Percentiles rank a stretch among this genome's conserved stretches.
These are phyloP conservation scores for Globomyces pollinis-pini DNA, from an alignment of 192 early-diverging fungal species.

Conservation along the genomic window DNA sequence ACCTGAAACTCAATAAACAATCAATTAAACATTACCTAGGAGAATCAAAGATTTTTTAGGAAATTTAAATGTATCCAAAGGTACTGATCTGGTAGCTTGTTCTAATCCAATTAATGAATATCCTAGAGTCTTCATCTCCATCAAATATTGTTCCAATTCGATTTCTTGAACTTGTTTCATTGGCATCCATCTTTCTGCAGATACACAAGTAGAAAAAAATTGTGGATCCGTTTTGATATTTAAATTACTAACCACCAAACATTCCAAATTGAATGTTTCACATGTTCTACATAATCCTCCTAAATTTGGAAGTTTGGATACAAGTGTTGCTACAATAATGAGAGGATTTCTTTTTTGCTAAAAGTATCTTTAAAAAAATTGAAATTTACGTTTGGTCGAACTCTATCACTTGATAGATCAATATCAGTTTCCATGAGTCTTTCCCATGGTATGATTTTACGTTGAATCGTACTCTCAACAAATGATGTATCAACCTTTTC, in stretches of 20 bases:
- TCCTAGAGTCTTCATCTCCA: slow-evolving; percentile 39
- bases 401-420: slow-evolving; percentile 29
- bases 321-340: slow-evolving; percentile 50
- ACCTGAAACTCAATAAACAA: slow-evolving; percentile 20
- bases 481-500: background rate
- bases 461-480: slow-evolving; percentile 33
- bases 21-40: slow-evolving; percentile 35
- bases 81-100: slow-evolving; percentile 49
- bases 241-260: slow-evolving; percentile 34
- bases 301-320: slow-evolving; percentile 48
- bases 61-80: slow-evolving; percentile 42
- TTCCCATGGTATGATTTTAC: slow-evolving; percentile 54
- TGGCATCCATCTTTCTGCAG: slow-evolving; percentile 55
- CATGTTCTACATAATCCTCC: slow-evolving; percentile 51
- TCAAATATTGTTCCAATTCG: slow-evolving; percentile 32
- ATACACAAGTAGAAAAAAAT: slow-evolving; percentile 44
- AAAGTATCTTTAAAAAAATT: no score
- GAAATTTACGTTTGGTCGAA: no score
- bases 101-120: slow-evolving; percentile 50
- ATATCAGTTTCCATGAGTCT: slow-evolving; percentile 42
- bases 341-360: slow-evolving; percentile 38
- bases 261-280: slow-evolving; percentile 56
- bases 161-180: slow-evolving; percentile 30
- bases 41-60: slow-evolving; percentile 44
- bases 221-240: slow-evolving; percentile 38